Base-by-base conservation (phyloP, 1,284 basidiomycete species). In the Cutaneotrichosporon sp. region DNA sequence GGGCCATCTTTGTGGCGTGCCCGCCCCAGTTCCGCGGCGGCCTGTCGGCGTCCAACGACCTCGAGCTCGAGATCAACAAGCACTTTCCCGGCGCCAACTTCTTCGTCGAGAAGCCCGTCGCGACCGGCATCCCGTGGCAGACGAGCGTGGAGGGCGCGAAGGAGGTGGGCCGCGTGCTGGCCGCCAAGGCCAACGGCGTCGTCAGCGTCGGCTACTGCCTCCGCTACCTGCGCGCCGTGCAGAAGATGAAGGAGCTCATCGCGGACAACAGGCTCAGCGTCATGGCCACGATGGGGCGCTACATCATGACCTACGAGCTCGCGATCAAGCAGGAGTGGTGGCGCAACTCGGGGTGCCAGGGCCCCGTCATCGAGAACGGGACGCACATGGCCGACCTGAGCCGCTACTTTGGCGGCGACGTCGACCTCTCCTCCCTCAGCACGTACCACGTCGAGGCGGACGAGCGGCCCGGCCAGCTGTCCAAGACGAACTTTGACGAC, bases 21-120 rank as follows among this genome's bases (percentile, higher is more conserved):
- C 94, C 95, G 24, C 92, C 95, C 36, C 90, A 90, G 83, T 97
- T 89, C 85, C 88, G 95, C 64, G 92, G 92, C 52, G 86, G 87
- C 43, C 82, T 85, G 42, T 80, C 84, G 67, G 80, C 85, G 22
- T 89, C 89, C 54, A 87, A 89, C 62, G 91, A 97, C 77, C 84
- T 98, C 67, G 95, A 98, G 81, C 81, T 89, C 66, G 89, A 94
- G 81, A 87, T 97, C 71, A 82, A 93, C 77, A 87, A 90, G 73
- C 80, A 87, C 72, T 95, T 98, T 83, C 93, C 93, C 57, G 87
- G 87, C 25, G 86, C 90, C 31, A 88, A 89, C 24, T 84, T 95
- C 79, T 94, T 95, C 78, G 84, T 97, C 66, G 94, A 97, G 81
- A 97, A 97, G 62, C 81, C 81, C n/a, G 79, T 83, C 18, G 77